Evolutionary conservation across 208 protist genomes (phyloP), one percentile per base, ranked within the genome.

Genomic region (Leishmania amazonensis): DNA sequence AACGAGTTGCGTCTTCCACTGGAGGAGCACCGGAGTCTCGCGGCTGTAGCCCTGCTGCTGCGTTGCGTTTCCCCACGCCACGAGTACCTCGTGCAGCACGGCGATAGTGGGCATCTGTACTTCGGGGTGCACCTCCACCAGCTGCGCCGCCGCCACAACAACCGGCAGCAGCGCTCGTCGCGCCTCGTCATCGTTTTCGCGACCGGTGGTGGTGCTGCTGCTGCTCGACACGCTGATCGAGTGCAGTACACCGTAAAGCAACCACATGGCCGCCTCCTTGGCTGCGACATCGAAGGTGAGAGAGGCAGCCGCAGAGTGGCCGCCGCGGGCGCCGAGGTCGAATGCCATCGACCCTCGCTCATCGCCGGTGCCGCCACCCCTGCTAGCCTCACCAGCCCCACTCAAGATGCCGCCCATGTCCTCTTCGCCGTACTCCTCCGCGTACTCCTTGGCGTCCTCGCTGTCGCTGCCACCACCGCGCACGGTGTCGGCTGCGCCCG

Each of bases 111-210:
- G 80, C 28, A 81, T 72, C 54, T 94, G 85, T 65, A 94, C 85
- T 74, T 88, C 85, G 40, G 93, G 93, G 72, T 86, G 87, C 70
- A 90, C 83, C 75, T 94, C 93, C 54, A 89, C 91, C 24, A 92
- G 81, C 75, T 89, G 87, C 47, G 87, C 86, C 2, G 87, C 87
- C 21, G 85, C 75, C 31, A 96, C 88, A 15, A 90, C 83, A 40
- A 93, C 76, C 31, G 88, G 76, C 76, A 93, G 81, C 49, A 87
- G 68, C 3, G 87, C 83, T 1, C 75, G 64, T 28, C 85, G 73
- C 38, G 83, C 73, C 47, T 84, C 79, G 45, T 76, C 74, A n/a
- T 31, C 72, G 64, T n/a, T 51, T 35, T 67, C 47, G 21, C 35
- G 6, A 40, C 58, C 31, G 40, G n/a, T 17, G 45, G 40, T 31